Evolutionary conservation across 805 yeast genomes (phyloP).

Genomic region (Phaffomyces antillensis): DNA sequence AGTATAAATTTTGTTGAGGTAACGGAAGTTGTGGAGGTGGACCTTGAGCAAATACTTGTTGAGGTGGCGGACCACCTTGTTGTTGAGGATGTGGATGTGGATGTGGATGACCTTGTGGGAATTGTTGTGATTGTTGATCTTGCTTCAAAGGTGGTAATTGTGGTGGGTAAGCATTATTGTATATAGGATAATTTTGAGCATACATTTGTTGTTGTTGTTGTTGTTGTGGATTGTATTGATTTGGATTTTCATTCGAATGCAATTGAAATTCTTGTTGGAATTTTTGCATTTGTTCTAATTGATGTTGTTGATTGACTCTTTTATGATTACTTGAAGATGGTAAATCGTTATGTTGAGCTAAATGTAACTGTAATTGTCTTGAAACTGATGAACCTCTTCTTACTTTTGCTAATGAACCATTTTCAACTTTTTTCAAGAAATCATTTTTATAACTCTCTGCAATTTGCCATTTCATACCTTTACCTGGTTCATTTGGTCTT

Average conservation of each 20-base stretch:
- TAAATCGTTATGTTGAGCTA: conserved; percentile 39
- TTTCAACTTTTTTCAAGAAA: conserved; percentile 70
- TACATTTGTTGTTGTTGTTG: conserved; percentile 2
- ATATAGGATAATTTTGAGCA: conserved; percentile 3
- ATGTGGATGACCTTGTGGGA: neutral
- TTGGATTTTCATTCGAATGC: conserved; percentile 6
- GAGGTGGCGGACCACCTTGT: neutral
- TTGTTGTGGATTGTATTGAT: neutral
- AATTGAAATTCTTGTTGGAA: conserved; percentile 15
- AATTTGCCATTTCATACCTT: conserved; percentile 99
- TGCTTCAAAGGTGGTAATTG: conserved; percentile 17
- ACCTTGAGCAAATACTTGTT: neutral
- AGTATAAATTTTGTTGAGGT: neutral
- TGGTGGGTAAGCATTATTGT: conserved; percentile 6
- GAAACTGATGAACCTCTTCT: conserved; percentile 79
- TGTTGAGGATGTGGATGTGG: conserved; percentile 1
- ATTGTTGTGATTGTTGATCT: conserved; percentile 1
- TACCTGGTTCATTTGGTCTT: conserved; percentile 93
- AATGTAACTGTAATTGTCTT: conserved; percentile 69
- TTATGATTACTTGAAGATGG: conserved; percentile 26
- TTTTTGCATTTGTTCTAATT: conserved; percentile 28
- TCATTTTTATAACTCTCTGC: conserved; percentile 79
- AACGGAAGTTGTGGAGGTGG: conserved; percentile 5
- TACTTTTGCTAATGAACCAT: conserved; percentile 65
- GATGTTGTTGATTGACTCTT: conserved; percentile 28